Evolutionary conservation across 495 filamentous ascomycete species (phyloP), one percentile per base, ranked within the genome.

Genomic region (Podospora appendiculata): DNA sequence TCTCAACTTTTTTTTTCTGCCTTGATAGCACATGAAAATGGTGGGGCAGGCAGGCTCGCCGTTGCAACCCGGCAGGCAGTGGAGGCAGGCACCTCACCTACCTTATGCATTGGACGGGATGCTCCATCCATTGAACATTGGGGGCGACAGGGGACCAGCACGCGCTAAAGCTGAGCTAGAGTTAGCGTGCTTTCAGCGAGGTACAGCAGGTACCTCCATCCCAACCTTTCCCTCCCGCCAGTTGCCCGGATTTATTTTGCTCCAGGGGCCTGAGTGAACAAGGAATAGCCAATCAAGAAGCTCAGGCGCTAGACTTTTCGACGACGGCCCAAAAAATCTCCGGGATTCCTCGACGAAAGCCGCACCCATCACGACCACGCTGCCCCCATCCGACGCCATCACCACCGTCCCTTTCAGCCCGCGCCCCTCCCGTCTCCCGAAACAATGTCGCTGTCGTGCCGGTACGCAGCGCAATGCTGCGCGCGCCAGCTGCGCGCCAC

Each of bases 361-460:
- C 45, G 14, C 41, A 9, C 41, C n/a, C 41, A 17, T 17, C 45
- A 54, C 50, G 51, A 44, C 54, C 53, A 36, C 41, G 41, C 50
- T 45, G 51, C 48, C 45, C 46, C 52, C 39, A 41, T 25, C 25
- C 25, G 13, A 38, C 46, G 3, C 45, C 34, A 32, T 17, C 56
- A 45, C 45, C 36, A 41, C 38, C 32, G 41, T 33, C 53, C 47
- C 19, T 45, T 32, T 38, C 52, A 11, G 16, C 50, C 38, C n/a
- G 10, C 11, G 10, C 38, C 38, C 45, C 46, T 35, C 42, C 50
- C 38, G 52, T 49, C 34, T 18, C 11, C 45, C 25, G 61, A 76
- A 58, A n/a, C n/a, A 47, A 86, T 86, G 82, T 81, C 82, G 12
- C 59, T 76, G 50, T 70, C 81, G 11, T 80, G 74, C 61, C 74